Base-by-base conservation (phyloP, 225 moss, liverwort and hornwort genomes). In the Anthoceros angustus region DNA sequence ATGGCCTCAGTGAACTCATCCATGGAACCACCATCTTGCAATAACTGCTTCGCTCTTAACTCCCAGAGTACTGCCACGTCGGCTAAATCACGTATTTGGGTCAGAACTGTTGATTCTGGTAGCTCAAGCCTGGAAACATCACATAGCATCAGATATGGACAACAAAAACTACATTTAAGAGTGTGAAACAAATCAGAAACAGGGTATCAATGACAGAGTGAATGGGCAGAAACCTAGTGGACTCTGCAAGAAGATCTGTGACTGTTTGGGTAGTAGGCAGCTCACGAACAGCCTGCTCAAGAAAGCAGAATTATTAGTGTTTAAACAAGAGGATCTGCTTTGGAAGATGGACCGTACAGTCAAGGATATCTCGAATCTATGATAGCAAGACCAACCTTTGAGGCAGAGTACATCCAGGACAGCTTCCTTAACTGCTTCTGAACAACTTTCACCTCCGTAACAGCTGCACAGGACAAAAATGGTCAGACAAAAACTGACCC, bases 321-420 rank as follows among this genome's bases (percentile, higher is more conserved):
- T 32, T 32, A 32, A 32, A 32, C 32, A 32, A 32, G 32, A 32
- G 32, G 1, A 32, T 4, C 32, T 32, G 32, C 32, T 32, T 32
- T 32, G 32, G 4, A 32, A 4, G 32, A 32, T 32, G 32, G 32
- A 32, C 32, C 1, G 1, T 32, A 32, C 32, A 32, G 4, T 32
- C 32, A 32, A 32, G 32, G 2, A 32, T 32, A 32, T 32, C 32
- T 4, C 32, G 32, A 32, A 32, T 32, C 32, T 4, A 32, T 32
- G 32, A 32, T 32, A 32, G 32, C 4, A 62, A 16, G 71, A 38
- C 26, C 69, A 77, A 94, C 94, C 90, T 86, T 81, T 25, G 86
- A 82, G 69, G 94, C 80, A 43, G 42, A 80, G 70, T 84, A 82
- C 79, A 90, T 79, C 94, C 94, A 94, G 12, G 76, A 73, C 63